Conservation (phyloP, 2,329 filamentous ascomycete species). For the Diplodia corticola region DNA sequence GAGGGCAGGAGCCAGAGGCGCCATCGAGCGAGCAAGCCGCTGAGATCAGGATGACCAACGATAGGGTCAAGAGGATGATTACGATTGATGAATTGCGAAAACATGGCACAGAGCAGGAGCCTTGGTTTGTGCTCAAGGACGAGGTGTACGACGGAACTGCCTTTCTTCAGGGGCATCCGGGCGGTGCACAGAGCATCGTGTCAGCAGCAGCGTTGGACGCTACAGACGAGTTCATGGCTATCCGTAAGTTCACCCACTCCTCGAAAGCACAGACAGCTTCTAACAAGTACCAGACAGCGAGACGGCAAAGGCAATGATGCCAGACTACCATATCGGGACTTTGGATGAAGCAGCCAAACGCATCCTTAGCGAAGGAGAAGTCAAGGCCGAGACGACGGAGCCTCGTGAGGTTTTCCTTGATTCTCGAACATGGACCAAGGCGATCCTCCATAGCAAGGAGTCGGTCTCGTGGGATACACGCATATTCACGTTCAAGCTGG, state of each 20-base stretch:
- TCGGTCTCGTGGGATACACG: slow-evolving; percentile 73
- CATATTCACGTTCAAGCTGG: slow-evolving; percentile 77
- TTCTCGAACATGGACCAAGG: slow-evolving; percentile 70
- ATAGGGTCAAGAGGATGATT: slow-evolving; percentile 63
- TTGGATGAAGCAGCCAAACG: slow-evolving; percentile 63
- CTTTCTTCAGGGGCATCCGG: slow-evolving; percentile 81
- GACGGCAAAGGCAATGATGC: slow-evolving; percentile 90
- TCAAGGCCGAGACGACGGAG: slow-evolving; percentile 42
- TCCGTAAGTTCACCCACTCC: slow-evolving; percentile 63
- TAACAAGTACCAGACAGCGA: slow-evolving; percentile 68
- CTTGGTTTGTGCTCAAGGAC: slow-evolving; percentile 87
- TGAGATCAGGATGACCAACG: slow-evolving; percentile 77
- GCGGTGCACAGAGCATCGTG: slow-evolving; percentile 81
- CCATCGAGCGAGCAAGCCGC: slow-evolving; percentile 53
- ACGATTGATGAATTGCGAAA: slow-evolving; percentile 69
- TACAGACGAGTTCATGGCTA: slow-evolving; percentile 87
- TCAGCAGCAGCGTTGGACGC: slow-evolving; percentile 79
- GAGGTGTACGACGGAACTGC: slow-evolving; percentile 84
- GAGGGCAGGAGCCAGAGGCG: slow-evolving; percentile 49
- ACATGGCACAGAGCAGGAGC: slow-evolving; percentile 64
- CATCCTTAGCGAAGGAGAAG: slow-evolving; percentile 52
- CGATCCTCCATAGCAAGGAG: slow-evolving; percentile 67
- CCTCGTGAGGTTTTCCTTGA: slow-evolving; percentile 68
- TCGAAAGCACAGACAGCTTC: slow-evolving; percentile 2
- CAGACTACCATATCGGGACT: slow-evolving; percentile 77